Conservation (phyloP, 2,329 filamentous ascomycete species). For the Trichophyton schoenleinii region DNA sequence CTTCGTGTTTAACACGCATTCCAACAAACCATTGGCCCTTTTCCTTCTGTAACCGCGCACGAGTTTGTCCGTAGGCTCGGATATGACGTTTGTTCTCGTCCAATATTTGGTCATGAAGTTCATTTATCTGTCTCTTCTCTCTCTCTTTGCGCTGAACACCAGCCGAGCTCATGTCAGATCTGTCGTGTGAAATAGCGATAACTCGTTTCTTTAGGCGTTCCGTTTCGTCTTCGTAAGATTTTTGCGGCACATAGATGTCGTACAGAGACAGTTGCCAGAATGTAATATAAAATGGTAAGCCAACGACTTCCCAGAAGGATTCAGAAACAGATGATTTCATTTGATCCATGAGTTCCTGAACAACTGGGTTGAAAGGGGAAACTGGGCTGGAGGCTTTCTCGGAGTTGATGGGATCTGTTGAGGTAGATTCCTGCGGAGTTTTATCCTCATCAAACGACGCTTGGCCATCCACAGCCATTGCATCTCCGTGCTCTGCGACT, state of each 20-base stretch:
- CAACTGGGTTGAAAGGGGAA: constrained; percentile 49
- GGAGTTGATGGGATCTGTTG: constrained; percentile 20
- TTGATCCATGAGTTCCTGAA: constrained; percentile 61
- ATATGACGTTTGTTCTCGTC: constrained; percentile 62
- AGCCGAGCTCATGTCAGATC: constrained; percentile 57
- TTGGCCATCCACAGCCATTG: constrained; percentile 10
- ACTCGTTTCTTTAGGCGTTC: constrained; percentile 55
- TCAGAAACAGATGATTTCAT: constrained; percentile 51
- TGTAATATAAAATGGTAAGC: constrained; percentile 68
- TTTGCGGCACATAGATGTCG: constrained; percentile 64
- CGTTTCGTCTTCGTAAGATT: constrained; percentile 66
- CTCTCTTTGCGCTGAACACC: constrained; percentile 56
- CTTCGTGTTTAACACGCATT: constrained; percentile 50
- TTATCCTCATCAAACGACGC: constrained; percentile 10
- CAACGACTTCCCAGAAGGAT: constrained; percentile 57
- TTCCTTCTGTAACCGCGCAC: constrained; percentile 58
- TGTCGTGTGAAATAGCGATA: constrained; percentile 54
- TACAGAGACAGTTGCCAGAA: constrained; percentile 86
- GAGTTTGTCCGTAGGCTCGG: constrained; percentile 53
- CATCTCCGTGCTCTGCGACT: constrained; percentile 7
- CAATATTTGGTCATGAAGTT: constrained; percentile 56
- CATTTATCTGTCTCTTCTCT: constrained; percentile 55
- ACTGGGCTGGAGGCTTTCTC: constrained; percentile 30
- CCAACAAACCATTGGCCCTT: constrained; percentile 67
- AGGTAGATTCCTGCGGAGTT: constrained; percentile 13